These are phyloP conservation scores for Cystobasidium ongulense DNA, from an alignment of 768 basidiomycete species.

Conservation along the genomic window DNA sequence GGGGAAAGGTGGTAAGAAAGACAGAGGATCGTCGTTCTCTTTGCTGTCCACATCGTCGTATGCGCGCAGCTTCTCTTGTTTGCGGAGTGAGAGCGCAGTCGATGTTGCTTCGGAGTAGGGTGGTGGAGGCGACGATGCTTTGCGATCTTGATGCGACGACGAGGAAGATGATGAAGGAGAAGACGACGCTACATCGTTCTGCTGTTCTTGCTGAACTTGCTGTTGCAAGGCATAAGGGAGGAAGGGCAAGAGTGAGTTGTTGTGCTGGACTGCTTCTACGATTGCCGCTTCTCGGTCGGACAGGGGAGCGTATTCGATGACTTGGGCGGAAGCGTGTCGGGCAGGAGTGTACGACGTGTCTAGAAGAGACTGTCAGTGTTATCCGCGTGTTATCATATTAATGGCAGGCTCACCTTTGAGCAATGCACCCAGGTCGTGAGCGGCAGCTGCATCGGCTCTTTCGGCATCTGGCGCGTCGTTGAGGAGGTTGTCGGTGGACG, in stretches of 20 bases:
- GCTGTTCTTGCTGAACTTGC: background rate
- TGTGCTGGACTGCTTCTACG: background rate
- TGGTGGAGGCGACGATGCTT: background rate
- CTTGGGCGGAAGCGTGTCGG: background rate
- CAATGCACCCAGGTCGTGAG: slow-evolving; percentile 3
- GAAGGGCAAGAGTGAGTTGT: background rate
- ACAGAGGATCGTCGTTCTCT: slow-evolving; percentile 3
- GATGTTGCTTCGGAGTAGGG: background rate
- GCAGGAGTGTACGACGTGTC: background rate
- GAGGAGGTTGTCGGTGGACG: background rate
- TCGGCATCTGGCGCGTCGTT: background rate
- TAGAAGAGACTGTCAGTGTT: background rate
- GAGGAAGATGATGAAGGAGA: background rate
- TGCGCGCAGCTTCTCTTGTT: background rate
- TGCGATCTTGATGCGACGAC: too few relatives aligned
- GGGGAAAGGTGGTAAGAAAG: slow-evolving; percentile 24
- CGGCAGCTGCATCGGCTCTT: background rate
- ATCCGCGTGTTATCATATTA: background rate
- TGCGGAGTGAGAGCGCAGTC: background rate
- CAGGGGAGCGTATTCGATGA: background rate
- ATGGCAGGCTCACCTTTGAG: background rate
- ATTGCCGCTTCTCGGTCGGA: slow-evolving; percentile 5
- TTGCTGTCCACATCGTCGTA: background rate
- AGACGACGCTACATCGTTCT: background rate
- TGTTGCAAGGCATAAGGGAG: background rate